phyloP scores from a whole-genome alignment of 495 filamentous ascomycete species.

The Hyaloscypha bicolor region DNA sequence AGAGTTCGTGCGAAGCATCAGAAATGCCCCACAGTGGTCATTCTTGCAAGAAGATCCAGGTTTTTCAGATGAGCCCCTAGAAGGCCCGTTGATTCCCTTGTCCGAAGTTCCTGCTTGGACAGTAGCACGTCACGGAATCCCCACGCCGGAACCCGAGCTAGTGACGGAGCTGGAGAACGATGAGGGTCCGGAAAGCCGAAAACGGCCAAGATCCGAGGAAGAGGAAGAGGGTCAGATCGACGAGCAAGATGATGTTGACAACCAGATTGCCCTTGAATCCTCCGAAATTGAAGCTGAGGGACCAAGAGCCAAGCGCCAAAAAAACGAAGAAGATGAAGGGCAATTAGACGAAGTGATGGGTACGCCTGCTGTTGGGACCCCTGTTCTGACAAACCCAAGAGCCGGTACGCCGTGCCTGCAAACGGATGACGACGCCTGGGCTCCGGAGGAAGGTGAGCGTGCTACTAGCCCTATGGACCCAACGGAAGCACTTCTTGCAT shows the following conservation, averaged over 20 bases:
- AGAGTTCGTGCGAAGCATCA: slow-evolving; percentile 45
- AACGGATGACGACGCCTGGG: slow-evolving; percentile 32
- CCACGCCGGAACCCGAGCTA: neutral
- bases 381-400: slow-evolving; percentile 8
- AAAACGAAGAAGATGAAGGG: slow-evolving; percentile 11
- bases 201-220: slow-evolving; percentile 21
- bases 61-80: slow-evolving; percentile 40
- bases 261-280: slow-evolving; percentile 13
- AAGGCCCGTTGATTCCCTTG: slow-evolving; percentile 31
- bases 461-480: slow-evolving; percentile 22
- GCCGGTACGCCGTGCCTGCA: slow-evolving; percentile 29
- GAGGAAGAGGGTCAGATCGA: slow-evolving; percentile 6
- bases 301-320: slow-evolving; percentile 24
- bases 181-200: slow-evolving; percentile 9
- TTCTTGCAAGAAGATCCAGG: slow-evolving; percentile 48
- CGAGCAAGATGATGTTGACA: slow-evolving; percentile 25
- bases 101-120: slow-evolving; percentile 26
- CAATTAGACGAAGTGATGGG: slow-evolving; percentile 3
- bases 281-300: slow-evolving; percentile 1
- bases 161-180: neutral
- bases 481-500: slow-evolving; percentile 32
- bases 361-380: slow-evolving; percentile 10
- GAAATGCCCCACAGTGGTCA: slow-evolving; percentile 46
- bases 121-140: slow-evolving; percentile 9
- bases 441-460: slow-evolving; percentile 32